Conservation (phyloP, 78 protist species). For the Creolimax fragrantissima region DNA sequence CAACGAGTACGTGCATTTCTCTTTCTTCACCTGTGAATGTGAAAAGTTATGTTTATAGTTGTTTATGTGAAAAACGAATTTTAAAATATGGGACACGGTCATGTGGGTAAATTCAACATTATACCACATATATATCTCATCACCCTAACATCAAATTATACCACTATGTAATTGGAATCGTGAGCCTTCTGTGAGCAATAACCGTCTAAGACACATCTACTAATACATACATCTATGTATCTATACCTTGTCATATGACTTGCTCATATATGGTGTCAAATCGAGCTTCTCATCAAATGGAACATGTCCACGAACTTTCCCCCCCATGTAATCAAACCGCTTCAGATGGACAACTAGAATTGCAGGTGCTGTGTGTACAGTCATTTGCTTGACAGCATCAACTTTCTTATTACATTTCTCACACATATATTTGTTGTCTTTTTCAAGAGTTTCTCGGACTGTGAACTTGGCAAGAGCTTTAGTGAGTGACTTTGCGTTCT, state of each 20-base stretch:
- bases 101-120: neutral
- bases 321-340: conserved; percentile 38
- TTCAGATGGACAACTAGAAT: conserved; percentile 57
- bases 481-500: neutral
- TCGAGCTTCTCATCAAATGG: conserved; percentile 15
- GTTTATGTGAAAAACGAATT: neutral
- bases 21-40: neutral
- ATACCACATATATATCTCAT: neutral
- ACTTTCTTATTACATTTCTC: neutral
- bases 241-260: neutral
- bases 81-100: neutral
- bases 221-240: no score
- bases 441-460: conserved; percentile 54
- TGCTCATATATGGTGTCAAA: conserved; percentile 10
- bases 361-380: conserved; percentile 26
- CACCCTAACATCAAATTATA: neutral
- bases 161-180: neutral
- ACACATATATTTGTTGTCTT: conserved; percentile 73
- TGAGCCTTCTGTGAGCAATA: neutral
- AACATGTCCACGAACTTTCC: conserved; percentile 23
- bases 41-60: no score
- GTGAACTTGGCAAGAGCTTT: conserved; percentile 53
- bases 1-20: conserved; percentile 43
- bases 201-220: neutral
- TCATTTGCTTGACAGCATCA: conserved; percentile 24